Evolutionary conservation across 208 protist genomes (phyloP), one percentile per base, ranked within the genome.

Genomic region (Trypanosoma caninum): DNA sequence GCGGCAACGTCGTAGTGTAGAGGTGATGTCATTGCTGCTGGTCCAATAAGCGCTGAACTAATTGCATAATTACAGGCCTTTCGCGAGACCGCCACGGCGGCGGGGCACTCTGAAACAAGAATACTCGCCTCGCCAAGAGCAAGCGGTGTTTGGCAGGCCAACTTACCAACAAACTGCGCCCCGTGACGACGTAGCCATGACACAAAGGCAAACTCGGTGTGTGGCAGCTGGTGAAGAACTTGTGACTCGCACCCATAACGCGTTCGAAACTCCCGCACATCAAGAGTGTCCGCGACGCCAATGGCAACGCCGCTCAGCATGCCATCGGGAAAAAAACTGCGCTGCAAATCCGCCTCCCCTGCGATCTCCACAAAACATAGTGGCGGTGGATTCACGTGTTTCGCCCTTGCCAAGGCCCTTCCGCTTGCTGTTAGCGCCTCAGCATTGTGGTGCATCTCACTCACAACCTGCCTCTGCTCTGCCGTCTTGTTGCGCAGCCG

Each of bases 41-140:
- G 84, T 10, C 84, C 79, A 50, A 76, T 82, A 14, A 91, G 70
- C 0, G 84, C 84, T 53, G 75, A 81, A 68, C 69, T 86, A 53
- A 94, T 83, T 25, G 74, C 69, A 59, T 90, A 94, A 71, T 94
- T 83, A 67, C 82, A 91, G 14, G 81, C 75, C 20, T 78, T 70
- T 33, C 56, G 63, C 16, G 53, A 27, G 2, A 94, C 69, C 2
- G 87, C 84, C 25, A 76, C 45, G 0, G 83, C 71, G 9, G 66
- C 75, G 11, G 82, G 75, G 54, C 68, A 78, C 9, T 87, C 71
- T 0, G 65, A 44, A 8, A 76, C 81, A 66, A 90, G 78, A 0
- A 84, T 44, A 27, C 67, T 77, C 31, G 77, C 83, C 63, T 94
- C 87, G 57, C 66, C 72, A n/a, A 91, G 54, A 3, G 74, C 69